Percentiles rank a stretch among this genome's conserved stretches.
These are phyloP conservation scores for Globisporangium acanthophoron DNA, from an alignment of 352 stramenopile genomes.

Conservation along the genomic window DNA sequence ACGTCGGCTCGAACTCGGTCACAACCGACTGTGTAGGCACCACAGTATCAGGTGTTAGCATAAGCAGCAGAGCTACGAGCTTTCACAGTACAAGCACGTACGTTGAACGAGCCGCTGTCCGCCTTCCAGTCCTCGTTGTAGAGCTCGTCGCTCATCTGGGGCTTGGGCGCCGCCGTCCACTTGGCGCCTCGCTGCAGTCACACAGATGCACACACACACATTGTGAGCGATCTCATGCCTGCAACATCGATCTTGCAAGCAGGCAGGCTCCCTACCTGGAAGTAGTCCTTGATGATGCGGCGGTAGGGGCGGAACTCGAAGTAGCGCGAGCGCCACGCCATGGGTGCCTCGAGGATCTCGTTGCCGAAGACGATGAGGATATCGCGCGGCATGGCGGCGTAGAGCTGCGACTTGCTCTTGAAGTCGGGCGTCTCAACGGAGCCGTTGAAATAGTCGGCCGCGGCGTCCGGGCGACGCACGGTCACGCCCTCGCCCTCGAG, in stretches of 20 bases:
- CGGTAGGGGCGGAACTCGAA: constrained; percentile 89
- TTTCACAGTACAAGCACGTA: constrained; percentile 10
- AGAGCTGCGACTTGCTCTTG: constrained; percentile 75
- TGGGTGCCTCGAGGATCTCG: constrained; percentile 86
- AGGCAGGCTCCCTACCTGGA: constrained; percentile 28
- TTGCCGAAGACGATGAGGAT: constrained; percentile 88
- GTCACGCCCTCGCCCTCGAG: constrained; percentile 80
- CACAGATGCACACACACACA: neutral
- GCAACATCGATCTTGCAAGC: neutral
- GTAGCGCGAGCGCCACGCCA: constrained; percentile 88
- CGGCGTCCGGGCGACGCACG: constrained; percentile 73
- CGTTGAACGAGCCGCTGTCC: constrained; percentile 71
- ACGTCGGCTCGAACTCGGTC: constrained; percentile 87
- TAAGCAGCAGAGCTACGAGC: no score
- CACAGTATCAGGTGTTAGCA: neutral
- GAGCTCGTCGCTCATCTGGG: constrained; percentile 86
- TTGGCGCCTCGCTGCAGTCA: constrained; percentile 59
- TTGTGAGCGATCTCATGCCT: neutral
- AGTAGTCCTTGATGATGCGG: constrained; percentile 89
- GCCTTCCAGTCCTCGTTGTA: constrained; percentile 87
- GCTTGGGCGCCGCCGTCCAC: constrained; percentile 87
- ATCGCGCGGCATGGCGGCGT: constrained; percentile 86
- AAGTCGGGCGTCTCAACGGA: constrained; percentile 85
- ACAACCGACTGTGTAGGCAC: constrained; percentile 56
- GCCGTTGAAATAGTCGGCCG: constrained; percentile 61